phyloP scores from a whole-genome alignment of 2,329 filamentous ascomycete species.

The Ilyonectria sp. region DNA sequence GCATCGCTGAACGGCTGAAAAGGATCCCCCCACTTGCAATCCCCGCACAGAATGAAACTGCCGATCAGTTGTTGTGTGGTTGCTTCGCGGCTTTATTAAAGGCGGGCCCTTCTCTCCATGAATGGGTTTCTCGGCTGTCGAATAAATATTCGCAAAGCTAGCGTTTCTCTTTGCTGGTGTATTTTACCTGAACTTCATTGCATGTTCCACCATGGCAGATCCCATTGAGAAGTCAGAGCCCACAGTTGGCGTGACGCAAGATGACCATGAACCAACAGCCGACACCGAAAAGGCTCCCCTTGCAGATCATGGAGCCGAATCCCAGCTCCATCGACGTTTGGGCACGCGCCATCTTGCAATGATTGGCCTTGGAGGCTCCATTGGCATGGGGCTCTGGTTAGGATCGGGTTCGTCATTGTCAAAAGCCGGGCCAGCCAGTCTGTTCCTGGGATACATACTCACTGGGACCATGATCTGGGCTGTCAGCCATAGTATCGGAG shows the following conservation, averaged over 20 bases:
- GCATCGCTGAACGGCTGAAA: neutral
- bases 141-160: neutral
- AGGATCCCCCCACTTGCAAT: neutral
- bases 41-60: neutral
- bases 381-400: conserved; percentile 65
- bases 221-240: conserved; percentile 9
- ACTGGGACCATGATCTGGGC: conserved; percentile 63
- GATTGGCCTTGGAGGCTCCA: conserved; percentile 64
- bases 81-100: neutral
- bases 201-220: conserved; percentile 15
- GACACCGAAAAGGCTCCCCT: conserved; percentile 14
- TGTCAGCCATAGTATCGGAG: conserved; percentile 62
- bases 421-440: conserved; percentile 59
- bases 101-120: neutral
- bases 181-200: neutral
- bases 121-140: neutral
- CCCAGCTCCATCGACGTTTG: conserved; percentile 54
- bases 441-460: conserved; percentile 62
- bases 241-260: neutral
- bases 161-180: neutral
- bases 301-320: conserved; percentile 25
- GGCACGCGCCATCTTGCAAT: conserved; percentile 67
- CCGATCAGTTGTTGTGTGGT: neutral
- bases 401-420: conserved; percentile 59
- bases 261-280: conserved; percentile 4